Conservation (phyloP, 169 alveolate genomes). For the Babesia ovis region DNA sequence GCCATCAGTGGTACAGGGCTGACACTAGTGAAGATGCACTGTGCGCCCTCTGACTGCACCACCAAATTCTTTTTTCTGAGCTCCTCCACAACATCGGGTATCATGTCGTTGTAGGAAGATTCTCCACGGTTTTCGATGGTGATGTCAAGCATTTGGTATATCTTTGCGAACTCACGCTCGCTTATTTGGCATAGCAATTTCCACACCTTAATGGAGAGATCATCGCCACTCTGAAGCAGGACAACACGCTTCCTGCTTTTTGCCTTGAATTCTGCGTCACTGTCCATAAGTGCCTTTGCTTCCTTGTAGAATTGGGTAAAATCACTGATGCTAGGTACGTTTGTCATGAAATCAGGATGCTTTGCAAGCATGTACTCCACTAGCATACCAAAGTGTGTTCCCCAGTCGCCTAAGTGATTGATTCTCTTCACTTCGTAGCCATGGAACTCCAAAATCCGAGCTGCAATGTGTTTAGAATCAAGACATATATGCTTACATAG, state of each 20-base stretch:
- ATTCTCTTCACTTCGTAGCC: conserved; percentile 86
- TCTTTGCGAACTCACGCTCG: conserved; percentile 78
- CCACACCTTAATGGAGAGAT: conserved; percentile 84
- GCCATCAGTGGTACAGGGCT: conserved; percentile 90
- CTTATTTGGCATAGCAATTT: conserved; percentile 85
- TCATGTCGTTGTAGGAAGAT: conserved; percentile 90
- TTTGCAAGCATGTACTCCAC: conserved; percentile 87
- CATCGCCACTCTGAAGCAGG: conserved; percentile 87
- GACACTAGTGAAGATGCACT: conserved; percentile 86
- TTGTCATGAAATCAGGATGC: conserved; percentile 89
- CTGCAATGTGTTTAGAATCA: background rate
- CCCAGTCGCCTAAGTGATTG: conserved; percentile 99
- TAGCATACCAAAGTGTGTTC: conserved; percentile 99
- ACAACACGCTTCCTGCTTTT: conserved; percentile 83
- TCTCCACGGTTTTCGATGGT: conserved; percentile 91
- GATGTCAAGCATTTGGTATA: conserved; percentile 84
- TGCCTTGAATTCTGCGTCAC: conserved; percentile 85
- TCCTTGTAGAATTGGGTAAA: conserved; percentile 92
- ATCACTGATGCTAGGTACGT: conserved; percentile 91
- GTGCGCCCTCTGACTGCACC: conserved; percentile 91
- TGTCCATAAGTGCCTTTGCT: conserved; percentile 88
- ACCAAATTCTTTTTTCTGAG: conserved; percentile 80
- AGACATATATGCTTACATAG: conserved; percentile 76
- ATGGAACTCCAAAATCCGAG: conserved; percentile 69
- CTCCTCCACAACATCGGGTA: conserved; percentile 83